Evolutionary conservation across 495 filamentous ascomycete genomes (phyloP).

Genomic region (Sporormia fimetaria): DNA sequence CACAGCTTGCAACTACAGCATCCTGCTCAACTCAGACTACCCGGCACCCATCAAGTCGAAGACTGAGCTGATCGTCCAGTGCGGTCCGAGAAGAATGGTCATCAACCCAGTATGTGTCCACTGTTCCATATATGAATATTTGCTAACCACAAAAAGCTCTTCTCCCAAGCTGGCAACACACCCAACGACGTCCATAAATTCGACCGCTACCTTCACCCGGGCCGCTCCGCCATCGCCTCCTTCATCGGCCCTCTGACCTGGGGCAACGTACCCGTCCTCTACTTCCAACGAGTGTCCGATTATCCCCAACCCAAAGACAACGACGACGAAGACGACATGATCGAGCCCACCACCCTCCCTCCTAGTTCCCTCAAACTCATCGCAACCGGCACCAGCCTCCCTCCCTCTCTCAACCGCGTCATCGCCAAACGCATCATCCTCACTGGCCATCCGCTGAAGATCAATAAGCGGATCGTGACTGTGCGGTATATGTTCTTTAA

Average conservation of each 20-base stretch:
- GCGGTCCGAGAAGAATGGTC: constrained; percentile 70
- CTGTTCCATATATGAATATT: background rate
- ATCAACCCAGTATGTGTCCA: constrained; percentile 45
- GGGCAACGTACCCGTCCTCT: constrained; percentile 79
- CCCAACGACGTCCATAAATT: constrained; percentile 96
- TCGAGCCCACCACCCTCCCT: constrained; percentile 28
- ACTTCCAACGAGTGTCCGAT: constrained; percentile 50
- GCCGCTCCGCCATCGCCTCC: constrained; percentile 77
- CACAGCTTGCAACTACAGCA: constrained; percentile 61
- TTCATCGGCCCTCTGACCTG: constrained; percentile 86
- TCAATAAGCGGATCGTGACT: constrained; percentile 92
- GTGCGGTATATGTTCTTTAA: constrained; percentile 99
- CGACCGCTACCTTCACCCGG: constrained; percentile 84
- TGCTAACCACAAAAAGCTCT: constrained; percentile 46
- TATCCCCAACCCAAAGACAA: constrained; percentile 26
- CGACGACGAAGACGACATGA: constrained; percentile 25
- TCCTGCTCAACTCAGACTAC: constrained; percentile 63
- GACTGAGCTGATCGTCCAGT: constrained; percentile 78
- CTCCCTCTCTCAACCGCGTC: constrained; percentile 66
- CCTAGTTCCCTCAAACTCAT: constrained; percentile 49
- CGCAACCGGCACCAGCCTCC: constrained; percentile 72
- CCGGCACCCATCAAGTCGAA: constrained; percentile 73
- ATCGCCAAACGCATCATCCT: constrained; percentile 90
- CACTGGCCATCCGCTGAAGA: constrained; percentile 94
- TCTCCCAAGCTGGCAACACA: constrained; percentile 70